These are phyloP conservation scores for Pichia rugopelliculosa DNA, from an alignment of 805 yeast genomes.

Conservation along the genomic window DNA sequence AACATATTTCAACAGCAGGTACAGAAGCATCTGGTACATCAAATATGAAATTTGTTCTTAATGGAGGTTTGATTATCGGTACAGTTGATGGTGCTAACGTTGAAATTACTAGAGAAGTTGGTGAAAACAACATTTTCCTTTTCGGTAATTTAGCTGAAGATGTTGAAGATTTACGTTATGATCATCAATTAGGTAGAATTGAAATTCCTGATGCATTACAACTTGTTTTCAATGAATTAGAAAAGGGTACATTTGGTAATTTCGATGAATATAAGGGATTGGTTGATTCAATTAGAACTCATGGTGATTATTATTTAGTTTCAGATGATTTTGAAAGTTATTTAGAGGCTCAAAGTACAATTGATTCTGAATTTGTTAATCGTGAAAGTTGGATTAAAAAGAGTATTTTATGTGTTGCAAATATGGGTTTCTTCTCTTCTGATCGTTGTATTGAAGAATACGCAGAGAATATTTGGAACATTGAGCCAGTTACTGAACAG, in stretches of 20 bases:
- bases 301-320: slow-evolving; percentile 83
- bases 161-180: slow-evolving; percentile 76
- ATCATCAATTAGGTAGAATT: slow-evolving; percentile 57
- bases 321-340: slow-evolving; percentile 86
- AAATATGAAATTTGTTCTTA: slow-evolving; percentile 90
- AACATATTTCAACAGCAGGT: slow-evolving; percentile 95
- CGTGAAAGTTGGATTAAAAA: slow-evolving; percentile 72
- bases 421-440: slow-evolving; percentile 87
- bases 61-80: slow-evolving; percentile 91
- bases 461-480: slow-evolving; percentile 88
- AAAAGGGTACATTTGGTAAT: slow-evolving; percentile 63
- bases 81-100: slow-evolving; percentile 97
- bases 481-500: slow-evolving; percentile 51
- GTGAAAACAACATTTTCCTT: slow-evolving; percentile 86
- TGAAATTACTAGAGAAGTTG: slow-evolving; percentile 88
- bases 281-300: slow-evolving; percentile 59
- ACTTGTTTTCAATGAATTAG: slow-evolving; percentile 59
- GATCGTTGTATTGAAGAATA: slow-evolving; percentile 90
- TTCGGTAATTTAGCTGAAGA: slow-evolving; percentile 88
- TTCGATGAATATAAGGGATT: slow-evolving; percentile 58
- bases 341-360: slow-evolving; percentile 68
- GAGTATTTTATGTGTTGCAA: slow-evolving; percentile 73
- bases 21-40: slow-evolving; percentile 96
- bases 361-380: slow-evolving; percentile 60
- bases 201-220: slow-evolving; percentile 51